Base-by-base conservation (phyloP, 139 green algal species). In the Zygnema cylindricum region DNA sequence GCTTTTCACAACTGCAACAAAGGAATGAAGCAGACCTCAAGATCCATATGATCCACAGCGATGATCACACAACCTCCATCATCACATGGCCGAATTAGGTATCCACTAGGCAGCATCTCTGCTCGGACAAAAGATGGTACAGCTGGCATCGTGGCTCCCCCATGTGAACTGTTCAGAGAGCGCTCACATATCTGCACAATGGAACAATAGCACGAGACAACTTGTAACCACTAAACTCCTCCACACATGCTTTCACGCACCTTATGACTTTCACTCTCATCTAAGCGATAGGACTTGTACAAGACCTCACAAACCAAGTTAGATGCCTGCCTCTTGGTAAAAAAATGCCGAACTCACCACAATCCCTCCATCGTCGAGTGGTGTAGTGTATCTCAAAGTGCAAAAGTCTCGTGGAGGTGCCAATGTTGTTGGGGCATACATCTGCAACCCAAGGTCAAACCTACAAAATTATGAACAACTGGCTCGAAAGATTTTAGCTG, bases 101-200 rank as follows among this genome's bases (percentile, higher is more conserved):
- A 89, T 35, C 86, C 86, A 16, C 79, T 84, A 38, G 86, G 81
- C 11, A 84, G 39, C 86, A 91, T 89, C 54, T 91, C 86, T 0
- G 81, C 83, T 43, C 0, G 63, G 43, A 91, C 86, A 90, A 91
- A 91, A 3, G 79, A 40, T 30, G 86, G 86, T n/a, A 89, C 86
- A 11, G 81, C 79, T 0, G 79, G 79, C 86, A 91, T 84, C 30
- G 57, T 90, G 25, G 86, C 81, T 3, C 81, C 86, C 54, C 85
- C 85, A 39, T 83, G 69, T n/a, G 85, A 55, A 35, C 54, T 41
- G 35, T 32, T 89, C 1, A 91, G 79, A 0, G 86, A 91, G 0
- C 86, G 79, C 86, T 91, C 86, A 75, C 86, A 91, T 22, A 91
- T 89, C 85, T 90, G 77, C 49, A 63, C 7, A 63, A 63, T 16